These are phyloP conservation scores for Acanthamoeba healyi DNA, from an alignment of 208 protist species.

Conservation along the genomic window DNA sequence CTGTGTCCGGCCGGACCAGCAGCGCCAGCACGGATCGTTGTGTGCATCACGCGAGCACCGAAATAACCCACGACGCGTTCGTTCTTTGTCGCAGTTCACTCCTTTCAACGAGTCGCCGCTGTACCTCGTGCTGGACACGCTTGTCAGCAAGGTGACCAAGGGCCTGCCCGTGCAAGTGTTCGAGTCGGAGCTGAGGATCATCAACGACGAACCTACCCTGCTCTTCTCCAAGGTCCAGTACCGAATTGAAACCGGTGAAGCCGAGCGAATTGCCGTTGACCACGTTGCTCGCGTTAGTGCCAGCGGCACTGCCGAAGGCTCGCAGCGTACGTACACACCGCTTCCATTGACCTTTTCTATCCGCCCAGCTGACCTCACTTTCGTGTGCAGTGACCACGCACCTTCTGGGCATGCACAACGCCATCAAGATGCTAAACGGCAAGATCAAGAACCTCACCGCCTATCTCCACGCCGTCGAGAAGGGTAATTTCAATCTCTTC, in stretches of 20 bases:
- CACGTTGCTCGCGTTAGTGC: conserved; percentile 83
- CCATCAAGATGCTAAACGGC: conserved; percentile 85
- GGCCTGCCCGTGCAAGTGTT: conserved; percentile 84
- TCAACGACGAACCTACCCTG: conserved; percentile 77
- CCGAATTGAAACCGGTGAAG: conserved; percentile 82
- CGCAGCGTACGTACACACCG: conserved; percentile 67
- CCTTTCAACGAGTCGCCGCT: conserved; percentile 86
- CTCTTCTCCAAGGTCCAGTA: conserved; percentile 80
- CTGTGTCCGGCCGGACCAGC: too few species aligned
- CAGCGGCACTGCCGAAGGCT: conserved; percentile 68
- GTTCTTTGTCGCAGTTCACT: conserved; percentile 73
- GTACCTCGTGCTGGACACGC: conserved; percentile 84
- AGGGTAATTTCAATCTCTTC: not conserved
- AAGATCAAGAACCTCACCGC: conserved; percentile 77
- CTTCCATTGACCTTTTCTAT: not conserved
- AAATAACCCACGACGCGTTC: conserved; percentile 25
- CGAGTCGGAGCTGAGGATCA: conserved; percentile 84
- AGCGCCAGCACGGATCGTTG: too few species aligned
- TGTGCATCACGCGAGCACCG: too few species aligned
- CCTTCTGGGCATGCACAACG: conserved; percentile 83
- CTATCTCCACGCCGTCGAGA: conserved; percentile 79
- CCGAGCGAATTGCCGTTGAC: conserved; percentile 86
- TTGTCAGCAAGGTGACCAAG: conserved; percentile 47
- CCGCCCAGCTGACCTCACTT: not conserved
- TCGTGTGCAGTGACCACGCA: conserved; percentile 79